Evolutionary conservation across 192 early-diverging fungal species (phyloP).

Genomic region (Coemansia guatemalensis): DNA sequence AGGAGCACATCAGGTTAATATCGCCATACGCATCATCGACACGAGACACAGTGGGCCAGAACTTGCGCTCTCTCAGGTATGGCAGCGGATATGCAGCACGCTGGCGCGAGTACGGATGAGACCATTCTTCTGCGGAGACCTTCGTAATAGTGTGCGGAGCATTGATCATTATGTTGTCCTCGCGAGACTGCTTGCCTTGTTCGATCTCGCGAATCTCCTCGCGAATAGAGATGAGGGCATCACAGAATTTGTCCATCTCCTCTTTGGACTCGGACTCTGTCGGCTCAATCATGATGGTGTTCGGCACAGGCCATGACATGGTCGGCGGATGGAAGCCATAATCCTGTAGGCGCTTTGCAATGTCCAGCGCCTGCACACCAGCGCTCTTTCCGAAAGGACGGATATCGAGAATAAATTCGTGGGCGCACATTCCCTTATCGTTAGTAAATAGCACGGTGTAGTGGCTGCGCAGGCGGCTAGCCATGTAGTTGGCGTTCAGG

Average conservation of each 20-base stretch:
- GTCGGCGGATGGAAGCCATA: conserved; percentile 99
- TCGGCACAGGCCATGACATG: conserved; percentile 99
- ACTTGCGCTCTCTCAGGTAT: conserved; percentile 84
- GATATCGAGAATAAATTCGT: conserved; percentile 98
- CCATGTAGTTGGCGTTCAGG: conserved; percentile 99
- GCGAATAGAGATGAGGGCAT: conserved; percentile 97
- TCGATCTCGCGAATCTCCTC: conserved; percentile 87
- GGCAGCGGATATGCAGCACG: conserved; percentile 89
- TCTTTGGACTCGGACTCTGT: conserved; percentile 93
- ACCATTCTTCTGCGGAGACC: conserved; percentile 82
- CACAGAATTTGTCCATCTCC: conserved; percentile 97
- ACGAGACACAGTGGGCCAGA: conserved; percentile 94
- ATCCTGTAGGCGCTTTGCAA: conserved; percentile 98
- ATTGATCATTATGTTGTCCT: conserved; percentile 83
- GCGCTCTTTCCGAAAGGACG: conserved; percentile 80
- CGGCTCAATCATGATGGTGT: conserved; percentile 99
- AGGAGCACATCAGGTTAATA: conserved; percentile 91
- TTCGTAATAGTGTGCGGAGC: conserved; percentile 85
- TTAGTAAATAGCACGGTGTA: conserved; percentile 94
- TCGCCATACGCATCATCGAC: conserved; percentile 97
- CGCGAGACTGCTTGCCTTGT: conserved; percentile 79
- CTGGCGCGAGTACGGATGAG: conserved; percentile 81
- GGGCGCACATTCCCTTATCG: conserved; percentile 93
- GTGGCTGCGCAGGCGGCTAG: conserved; percentile 82
- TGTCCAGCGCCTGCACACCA: conserved; percentile 90